A percentile compares a stretch with the other conserved stretches of the same genome.
phyloP scores from a whole-genome alignment of 495 filamentous ascomycete genomes.

The Acidomyces sp. region DNA sequence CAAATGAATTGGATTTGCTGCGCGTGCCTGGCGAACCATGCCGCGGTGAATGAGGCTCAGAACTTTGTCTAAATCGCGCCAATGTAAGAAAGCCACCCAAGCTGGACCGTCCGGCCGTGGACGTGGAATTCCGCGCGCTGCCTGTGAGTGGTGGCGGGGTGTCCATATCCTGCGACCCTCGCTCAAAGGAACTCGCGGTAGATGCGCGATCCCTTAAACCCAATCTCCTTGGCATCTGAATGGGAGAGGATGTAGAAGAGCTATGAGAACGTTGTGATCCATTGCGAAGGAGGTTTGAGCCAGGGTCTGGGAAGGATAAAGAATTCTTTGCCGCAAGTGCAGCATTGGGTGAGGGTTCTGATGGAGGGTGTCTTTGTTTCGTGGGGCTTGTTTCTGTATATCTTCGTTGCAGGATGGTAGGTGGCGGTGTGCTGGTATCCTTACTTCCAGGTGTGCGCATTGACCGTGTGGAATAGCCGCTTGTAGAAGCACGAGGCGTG shows the following conservation, averaged over 20 bases:
- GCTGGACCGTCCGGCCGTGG: constrained; percentile 72
- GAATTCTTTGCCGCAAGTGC: constrained; percentile 35
- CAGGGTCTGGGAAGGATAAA: constrained; percentile 28
- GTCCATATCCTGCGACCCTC: constrained; percentile 42
- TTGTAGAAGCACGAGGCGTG: constrained; percentile 40
- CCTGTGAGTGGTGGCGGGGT: constrained; percentile 45
- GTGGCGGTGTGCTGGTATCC: constrained; percentile 25
- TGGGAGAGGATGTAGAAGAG: constrained; percentile 62
- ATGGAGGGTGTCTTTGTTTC: constrained; percentile 23
- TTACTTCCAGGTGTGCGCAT: too few relatives aligned
- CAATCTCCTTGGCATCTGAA: constrained; percentile 36
- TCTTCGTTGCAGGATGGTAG: constrained; percentile 17
- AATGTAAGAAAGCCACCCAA: constrained; percentile 78
- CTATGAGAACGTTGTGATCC: constrained; percentile 53
- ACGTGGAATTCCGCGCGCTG: constrained; percentile 63
- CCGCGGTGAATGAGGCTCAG: constrained; percentile 49
- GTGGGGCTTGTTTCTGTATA: constrained; percentile 22
- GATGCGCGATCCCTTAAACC: constrained; percentile 65
- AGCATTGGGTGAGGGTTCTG: constrained; percentile 29
- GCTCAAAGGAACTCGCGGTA: constrained; percentile 62
- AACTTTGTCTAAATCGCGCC: constrained; percentile 61
- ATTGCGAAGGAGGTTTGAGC: constrained; percentile 39
- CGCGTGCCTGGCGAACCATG: constrained; percentile 54
- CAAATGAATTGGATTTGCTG: constrained; percentile 62
- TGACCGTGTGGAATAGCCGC: constrained; percentile 21